Evolutionary conservation across 176 grass and related monocot species (phyloP).

Genomic region (Cenchrus purpureus): DNA sequence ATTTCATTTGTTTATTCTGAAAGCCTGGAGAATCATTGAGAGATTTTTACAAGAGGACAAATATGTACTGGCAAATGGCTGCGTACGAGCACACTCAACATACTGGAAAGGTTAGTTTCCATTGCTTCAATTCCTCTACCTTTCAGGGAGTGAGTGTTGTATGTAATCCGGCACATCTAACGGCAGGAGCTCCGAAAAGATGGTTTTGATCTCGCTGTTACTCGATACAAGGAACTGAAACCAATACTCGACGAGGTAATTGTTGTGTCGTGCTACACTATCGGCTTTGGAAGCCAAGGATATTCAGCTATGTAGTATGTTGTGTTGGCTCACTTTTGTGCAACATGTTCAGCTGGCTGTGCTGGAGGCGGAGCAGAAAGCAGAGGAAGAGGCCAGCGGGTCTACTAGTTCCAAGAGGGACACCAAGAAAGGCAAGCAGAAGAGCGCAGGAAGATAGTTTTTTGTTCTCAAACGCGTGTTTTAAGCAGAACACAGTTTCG

Average conservation of each 20-base stretch:
- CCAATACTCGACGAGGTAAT: constrained; percentile 95
- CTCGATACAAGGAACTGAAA: constrained; percentile 91
- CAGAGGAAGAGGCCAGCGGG: constrained; percentile 79
- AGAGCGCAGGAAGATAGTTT: constrained; percentile 56
- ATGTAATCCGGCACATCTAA: constrained; percentile 32
- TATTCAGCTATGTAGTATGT: neutral
- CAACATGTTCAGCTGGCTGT: constrained; percentile 69
- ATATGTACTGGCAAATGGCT: constrained; percentile 98
- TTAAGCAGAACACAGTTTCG: neutral
- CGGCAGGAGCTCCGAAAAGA: constrained; percentile 92
- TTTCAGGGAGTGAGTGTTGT: constrained; percentile 16
- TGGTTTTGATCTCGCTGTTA: constrained; percentile 90
- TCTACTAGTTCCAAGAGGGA: constrained; percentile 72
- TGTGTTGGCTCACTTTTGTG: neutral
- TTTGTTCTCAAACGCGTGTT: neutral
- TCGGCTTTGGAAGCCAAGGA: neutral
- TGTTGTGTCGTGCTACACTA: neutral
- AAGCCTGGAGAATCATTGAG: constrained; percentile 88
- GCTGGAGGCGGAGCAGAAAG: constrained; percentile 87
- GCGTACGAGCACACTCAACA: constrained; percentile 97
- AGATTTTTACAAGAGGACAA: constrained; percentile 93
- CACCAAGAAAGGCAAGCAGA: constrained; percentile 68
- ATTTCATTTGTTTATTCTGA: constrained; percentile 40
- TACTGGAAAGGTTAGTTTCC: constrained; percentile 79
- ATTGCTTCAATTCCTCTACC: neutral